Base-by-base conservation (phyloP, 805 yeast species). In the Maudiozyma barnettii region DNA sequence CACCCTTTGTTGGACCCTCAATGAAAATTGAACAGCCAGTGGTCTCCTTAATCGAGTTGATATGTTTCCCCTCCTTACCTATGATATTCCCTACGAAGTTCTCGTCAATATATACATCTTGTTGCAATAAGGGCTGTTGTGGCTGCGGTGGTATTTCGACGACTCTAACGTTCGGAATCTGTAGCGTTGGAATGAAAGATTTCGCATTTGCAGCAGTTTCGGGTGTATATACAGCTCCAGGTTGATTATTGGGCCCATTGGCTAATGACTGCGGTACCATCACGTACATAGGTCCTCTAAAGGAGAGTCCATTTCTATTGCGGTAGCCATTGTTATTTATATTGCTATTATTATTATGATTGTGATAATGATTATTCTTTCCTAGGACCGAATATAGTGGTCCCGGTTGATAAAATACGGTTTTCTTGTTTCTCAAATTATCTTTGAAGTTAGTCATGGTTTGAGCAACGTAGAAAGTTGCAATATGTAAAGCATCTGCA, bases 401-500 rank as follows among this genome's bases (percentile, higher is more conserved):
- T 29, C 58, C 60, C 10, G 67, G 67, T 43, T 60, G 64, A 49
- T 62, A 63, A 37, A 59, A 62, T 5, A 62, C 53, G 14, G 64
- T 51, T 39, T 56, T 60, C 56, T 80, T 81, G n/a, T 74, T 66
- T 56, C 76, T 74, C 53, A 77, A 74, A 46, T 43, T 44, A 4
- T 45, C 53, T 51, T 76, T 75, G 58, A 81, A 82, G 52, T 79
- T 82, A 45, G 79, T 60, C 46, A 82, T 72, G 3, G 84, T 82
- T 61, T 81, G 84, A 1, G 84, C 80, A 47, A 84, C 73, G 60
- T 82, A 83, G 64, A 82, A 85, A 0, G 81, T 71, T 9, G 95
- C 95, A 54, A 86, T 84, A 59, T 85, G 95, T 39, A 88, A 77
- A 1, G 95, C 89, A 66, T 87, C 95, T 1, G 89, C 88, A 13